Base-by-base conservation (phyloP, 768 basidiomycete genomes). In the Neoboletus subvelutipes region DNA sequence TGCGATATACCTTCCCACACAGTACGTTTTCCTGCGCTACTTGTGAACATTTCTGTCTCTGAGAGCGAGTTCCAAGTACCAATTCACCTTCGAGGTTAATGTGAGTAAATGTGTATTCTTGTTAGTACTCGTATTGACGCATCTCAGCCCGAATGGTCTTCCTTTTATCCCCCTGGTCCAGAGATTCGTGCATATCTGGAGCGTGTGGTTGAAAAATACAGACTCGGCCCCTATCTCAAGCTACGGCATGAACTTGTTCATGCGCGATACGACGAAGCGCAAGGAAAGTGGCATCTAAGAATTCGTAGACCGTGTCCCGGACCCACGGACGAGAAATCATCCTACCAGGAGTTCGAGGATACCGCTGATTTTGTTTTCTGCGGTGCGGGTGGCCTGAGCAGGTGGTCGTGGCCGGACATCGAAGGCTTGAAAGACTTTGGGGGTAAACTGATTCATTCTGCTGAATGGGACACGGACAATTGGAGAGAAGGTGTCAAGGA, bases 391-490 rank as follows among this genome's bases (percentile, higher is more conserved):
- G 60, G 60, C 12, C 66, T 86, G 45, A 83, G 81, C 48, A 69
- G 82, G 8, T 87, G 85, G 85, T 74, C 77, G 28, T 88, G 85
- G 87, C 88, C 87, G 3, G 78, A 84, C 43, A 86, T 88, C 43
- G 67, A 74, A 10, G 86, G 85, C 4, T 66, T 87, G 29, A 69
- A 81, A 17, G 73, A 68, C 9, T 89, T 84, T 70, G 72, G 78
- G 57, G 88, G 87, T 5, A 75, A 72, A 49, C 67, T 87, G 15
- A 70, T 85, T 1, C 88, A 90, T 61, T 83, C 82, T n/a, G 87
- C 86, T 0, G 66, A 78, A 2, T 87, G 86, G 83, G 78, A 82
- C 26, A 73, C 70, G 31, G 75, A 67, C 12, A 67, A 76, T 36
- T 80, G 78, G 79, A 66, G 77, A 62, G 78, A 78, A 12, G 78